phyloP scores from a whole-genome alignment of 768 basidiomycete genomes.

The Lactifluus echinatus region DNA sequence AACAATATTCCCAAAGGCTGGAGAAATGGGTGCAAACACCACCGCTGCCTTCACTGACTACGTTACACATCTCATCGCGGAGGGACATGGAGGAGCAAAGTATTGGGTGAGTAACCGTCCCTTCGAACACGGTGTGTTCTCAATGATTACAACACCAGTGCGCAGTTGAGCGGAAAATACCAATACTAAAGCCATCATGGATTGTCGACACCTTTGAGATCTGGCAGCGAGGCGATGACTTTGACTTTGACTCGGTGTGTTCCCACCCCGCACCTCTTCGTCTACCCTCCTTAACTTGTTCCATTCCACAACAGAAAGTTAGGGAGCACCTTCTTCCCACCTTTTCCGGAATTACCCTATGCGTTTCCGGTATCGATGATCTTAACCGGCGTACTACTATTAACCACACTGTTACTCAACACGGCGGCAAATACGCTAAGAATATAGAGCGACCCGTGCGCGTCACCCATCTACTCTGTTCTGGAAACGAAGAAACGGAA shows the following conservation, averaged over 20 bases:
- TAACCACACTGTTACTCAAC: slow-evolving; percentile 44
- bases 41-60: slow-evolving; percentile 69
- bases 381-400: slow-evolving; percentile 53
- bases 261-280: not conserved
- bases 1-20: slow-evolving; percentile 62
- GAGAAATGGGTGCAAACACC: slow-evolving; percentile 69
- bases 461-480: slow-evolving; percentile 82
- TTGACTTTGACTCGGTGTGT: slow-evolving; percentile 52
- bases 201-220: slow-evolving; percentile 57
- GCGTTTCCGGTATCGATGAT: slow-evolving; percentile 68
- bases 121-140: not conserved
- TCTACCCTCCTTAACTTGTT: not conserved
- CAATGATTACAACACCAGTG: slow-evolving; percentile 41
- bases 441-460: slow-evolving; percentile 67
- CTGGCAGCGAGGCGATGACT: slow-evolving; percentile 77
- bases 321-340: slow-evolving; percentile 55
- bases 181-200: slow-evolving; percentile 75
- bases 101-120: slow-evolving; percentile 47
- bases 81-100: slow-evolving; percentile 75
- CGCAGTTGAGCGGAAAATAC: slow-evolving; percentile 70
- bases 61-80: slow-evolving; percentile 83
- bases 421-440: slow-evolving; percentile 66
- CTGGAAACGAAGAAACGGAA: slow-evolving; percentile 53
- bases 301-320: slow-evolving; percentile 56
- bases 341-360: slow-evolving; percentile 63